These are phyloP conservation scores for Geosmithia flava DNA, from an alignment of 2,329 filamentous ascomycete species.

Conservation along the genomic window DNA sequence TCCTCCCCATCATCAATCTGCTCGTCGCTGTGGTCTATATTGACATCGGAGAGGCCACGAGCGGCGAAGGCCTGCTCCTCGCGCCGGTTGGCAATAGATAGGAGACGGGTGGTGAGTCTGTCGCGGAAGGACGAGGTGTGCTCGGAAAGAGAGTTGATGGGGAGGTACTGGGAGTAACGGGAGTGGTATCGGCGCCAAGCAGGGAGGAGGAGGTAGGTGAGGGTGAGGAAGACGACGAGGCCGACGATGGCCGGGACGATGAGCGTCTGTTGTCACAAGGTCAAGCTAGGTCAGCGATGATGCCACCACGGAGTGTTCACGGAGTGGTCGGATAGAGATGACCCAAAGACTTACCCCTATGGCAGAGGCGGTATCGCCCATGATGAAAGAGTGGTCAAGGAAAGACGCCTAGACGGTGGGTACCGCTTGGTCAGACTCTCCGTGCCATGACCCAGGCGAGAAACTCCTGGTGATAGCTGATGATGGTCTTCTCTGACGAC, in stretches of 20 bases:
- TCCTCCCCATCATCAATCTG: conserved; percentile 48
- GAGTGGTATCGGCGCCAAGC: conserved; percentile 57
- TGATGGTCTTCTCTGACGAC: not conserved
- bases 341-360: not conserved
- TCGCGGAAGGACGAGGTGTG: conserved; percentile 42
- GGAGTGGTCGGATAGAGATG: not conserved
- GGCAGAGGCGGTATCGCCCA: not conserved
- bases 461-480: not conserved
- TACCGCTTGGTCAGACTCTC: not conserved
- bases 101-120: conserved; percentile 22
- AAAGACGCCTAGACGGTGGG: not conserved
- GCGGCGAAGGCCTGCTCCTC: conserved; percentile 15
- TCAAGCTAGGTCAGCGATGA: not conserved
- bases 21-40: conserved; percentile 54
- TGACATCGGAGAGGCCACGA: not conserved
- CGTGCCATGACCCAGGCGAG: not conserved
- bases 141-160: conserved; percentile 49
- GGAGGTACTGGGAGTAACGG: conserved; percentile 64
- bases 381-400: not conserved
- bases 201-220: conserved; percentile 54
- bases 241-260: conserved; percentile 60
- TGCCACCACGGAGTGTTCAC: too few relatives aligned
- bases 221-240: conserved; percentile 52
- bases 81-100: conserved; percentile 34
- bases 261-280: conserved; percentile 40